Base-by-base conservation (phyloP, 1,284 basidiomycete genomes). In the Microbotryum saponariae region DNA sequence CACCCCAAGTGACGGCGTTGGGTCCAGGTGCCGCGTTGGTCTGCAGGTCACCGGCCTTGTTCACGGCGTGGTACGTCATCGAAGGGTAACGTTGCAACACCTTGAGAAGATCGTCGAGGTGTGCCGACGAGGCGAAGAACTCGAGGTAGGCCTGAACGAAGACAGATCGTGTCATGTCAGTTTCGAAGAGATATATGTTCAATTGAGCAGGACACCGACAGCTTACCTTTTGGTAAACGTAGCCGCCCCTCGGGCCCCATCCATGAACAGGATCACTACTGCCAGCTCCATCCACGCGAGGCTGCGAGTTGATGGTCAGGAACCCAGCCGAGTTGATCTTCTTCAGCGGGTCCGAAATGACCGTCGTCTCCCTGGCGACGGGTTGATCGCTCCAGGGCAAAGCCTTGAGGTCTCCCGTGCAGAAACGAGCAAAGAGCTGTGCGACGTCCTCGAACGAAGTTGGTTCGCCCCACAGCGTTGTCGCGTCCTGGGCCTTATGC, bases 1-100 rank as follows among this genome's bases (percentile, higher is more conserved):
- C 91, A 69, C 94, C 96, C 96, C 94, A 99, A 0, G 96, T 99
- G 52, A 99, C 96, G 8, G 96, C 96, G 72, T 97, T 98, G 46
- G 94, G 92, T 9, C 91, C 89, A 44, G 94, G 89, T 1, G 87
- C 87, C 42, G 86, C 91, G 79, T 98, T 98, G 58, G 93, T 97
- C 59, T 85, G 82, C 70, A 97, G 82, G 73, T 97, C 93, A 53
- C 96, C 96, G 66, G 85, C 83, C 46, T 72, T 71, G 52, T 68
- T 72, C 58, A 71, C 91, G 57, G 93, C 91, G 73, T 97, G 93
- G 80, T 98, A 99, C 6, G 92, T 98, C 75, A 97, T 89, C 71
- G 88, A 84, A 61, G 84, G 82, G 73, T 97, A 90, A 3, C 59
- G 62, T 49, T 84, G 82, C 69, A 98, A 89, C 61, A 90, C 83